Conservation (phyloP, 73 alveolate species). For the Symbiodinium natans region DNA sequence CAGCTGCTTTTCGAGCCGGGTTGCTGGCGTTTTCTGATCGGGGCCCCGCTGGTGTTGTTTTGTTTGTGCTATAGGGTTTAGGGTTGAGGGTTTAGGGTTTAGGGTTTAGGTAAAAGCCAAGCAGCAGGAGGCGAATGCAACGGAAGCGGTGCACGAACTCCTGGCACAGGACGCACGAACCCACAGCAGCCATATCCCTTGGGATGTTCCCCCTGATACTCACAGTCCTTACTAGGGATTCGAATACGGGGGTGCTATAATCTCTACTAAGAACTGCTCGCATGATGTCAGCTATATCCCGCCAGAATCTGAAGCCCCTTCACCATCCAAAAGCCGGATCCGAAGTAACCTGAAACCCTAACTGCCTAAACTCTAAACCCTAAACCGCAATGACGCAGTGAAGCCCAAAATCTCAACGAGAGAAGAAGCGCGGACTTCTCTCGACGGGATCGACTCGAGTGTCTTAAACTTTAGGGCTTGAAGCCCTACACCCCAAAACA, state of each 20-base stretch:
- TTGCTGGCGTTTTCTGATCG: not conserved
- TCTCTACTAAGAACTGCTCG: not conserved
- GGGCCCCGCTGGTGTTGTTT: not conserved
- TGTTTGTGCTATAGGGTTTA: not conserved
- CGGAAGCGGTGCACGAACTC: constrained; percentile 59
- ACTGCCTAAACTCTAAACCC: too few relatives aligned
- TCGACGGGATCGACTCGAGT: too few relatives aligned
- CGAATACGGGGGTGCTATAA: too few relatives aligned
- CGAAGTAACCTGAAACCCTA: too few relatives aligned
- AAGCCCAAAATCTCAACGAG: too few relatives aligned
- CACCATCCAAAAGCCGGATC: too few relatives aligned
- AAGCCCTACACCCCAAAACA: not conserved
- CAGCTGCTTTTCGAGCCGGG: not conserved
- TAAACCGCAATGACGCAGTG: too few relatives aligned
- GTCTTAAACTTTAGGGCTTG: not conserved
- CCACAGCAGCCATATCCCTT: too few relatives aligned
- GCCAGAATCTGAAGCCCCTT: too few relatives aligned
- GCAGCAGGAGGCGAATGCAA: constrained; percentile 30
- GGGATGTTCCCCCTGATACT: too few relatives aligned
- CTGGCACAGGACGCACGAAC: not conserved
- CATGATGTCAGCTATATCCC: not conserved
- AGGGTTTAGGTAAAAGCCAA: not conserved
- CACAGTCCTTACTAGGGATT: too few relatives aligned
- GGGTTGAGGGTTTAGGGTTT: not conserved
- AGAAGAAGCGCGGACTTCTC: too few relatives aligned